Conservation (phyloP, 2,329 filamentous ascomycete genomes). For the Monilinia fructicola region DNA sequence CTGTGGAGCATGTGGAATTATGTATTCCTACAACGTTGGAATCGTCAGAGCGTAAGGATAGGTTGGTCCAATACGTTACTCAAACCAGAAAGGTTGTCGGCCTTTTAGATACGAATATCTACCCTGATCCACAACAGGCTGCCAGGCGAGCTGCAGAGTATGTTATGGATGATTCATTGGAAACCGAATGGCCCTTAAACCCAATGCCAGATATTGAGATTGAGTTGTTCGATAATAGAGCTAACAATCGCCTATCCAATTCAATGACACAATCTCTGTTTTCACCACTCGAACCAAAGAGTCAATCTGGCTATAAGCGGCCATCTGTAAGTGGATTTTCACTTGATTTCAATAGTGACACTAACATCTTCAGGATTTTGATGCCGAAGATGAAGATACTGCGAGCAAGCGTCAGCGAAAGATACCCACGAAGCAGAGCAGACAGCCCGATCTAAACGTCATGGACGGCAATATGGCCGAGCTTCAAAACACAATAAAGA, state of each 20-base stretch:
- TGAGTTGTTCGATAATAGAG: background rate
- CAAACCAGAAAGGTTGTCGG: conserved; percentile 34
- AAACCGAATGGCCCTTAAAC: conserved; percentile 31
- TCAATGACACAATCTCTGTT: conserved; percentile 13
- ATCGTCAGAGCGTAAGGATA: conserved; percentile 29
- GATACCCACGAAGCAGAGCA: conserved; percentile 15
- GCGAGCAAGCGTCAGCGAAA: conserved; percentile 18
- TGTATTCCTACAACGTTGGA: conserved; percentile 31
- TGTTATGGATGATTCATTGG: conserved; percentile 23
- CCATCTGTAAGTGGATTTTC: conserved; percentile 17
- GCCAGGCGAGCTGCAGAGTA: conserved; percentile 34
- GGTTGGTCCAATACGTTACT: conserved; percentile 33
- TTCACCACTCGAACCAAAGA: conserved; percentile 4
- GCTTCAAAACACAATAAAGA: conserved; percentile 46
- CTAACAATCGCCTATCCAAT: background rate
- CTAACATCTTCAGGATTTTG: conserved; percentile 20
- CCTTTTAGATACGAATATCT: conserved; percentile 17
- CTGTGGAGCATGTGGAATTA: conserved; percentile 39
- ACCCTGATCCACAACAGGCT: conserved; percentile 32
- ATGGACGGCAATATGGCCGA: conserved; percentile 41
- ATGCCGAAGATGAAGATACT: conserved; percentile 7
- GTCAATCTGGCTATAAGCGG: conserved; percentile 23
- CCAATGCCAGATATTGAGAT: conserved; percentile 33
- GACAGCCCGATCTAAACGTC: background rate
- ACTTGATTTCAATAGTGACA: background rate